Base-by-base conservation (phyloP, 306 rosid genomes). In the Neltuma alba region DNA sequence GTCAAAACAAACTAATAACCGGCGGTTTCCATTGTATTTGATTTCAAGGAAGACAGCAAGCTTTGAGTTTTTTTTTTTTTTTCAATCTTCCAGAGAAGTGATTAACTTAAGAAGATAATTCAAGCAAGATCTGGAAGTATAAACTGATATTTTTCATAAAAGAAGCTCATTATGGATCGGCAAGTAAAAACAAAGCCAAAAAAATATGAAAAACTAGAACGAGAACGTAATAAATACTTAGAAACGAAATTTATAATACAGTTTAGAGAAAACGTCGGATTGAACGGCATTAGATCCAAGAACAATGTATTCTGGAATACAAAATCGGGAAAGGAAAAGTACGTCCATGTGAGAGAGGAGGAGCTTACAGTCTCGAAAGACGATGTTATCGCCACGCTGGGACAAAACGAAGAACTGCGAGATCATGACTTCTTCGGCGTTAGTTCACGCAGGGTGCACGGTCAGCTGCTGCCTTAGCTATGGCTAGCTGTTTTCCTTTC, bases 361-460 rank as follows among this genome's bases (percentile, higher is more conserved):
- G 36, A 23, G 54, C 38, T 37, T 23, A 74, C 78, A 74, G 27
- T 74, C 78, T 37, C 78, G 78, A 45, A 74, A 74, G 34, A 74
- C 78, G 78, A 74, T 74, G 78, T 55, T 74, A 74, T 74, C 78
- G 6, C 78, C 78, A 38, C 78, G 78, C 78, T 74, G 78, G 8
- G 78, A 74, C 37, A 74, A 34, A 27, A 74, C 78, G 68, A 74
- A 74, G 78, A 74, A 74, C 78, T 74, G 78, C 36, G 78, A 74
- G 78, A 74, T 74, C 78, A 74, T 74, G 52, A 25, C 21, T 74
- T 41, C 38, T 74, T 18, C 54, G 67, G 34, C 36, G 64, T 50
- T 42, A 38, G 11, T 28, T 21, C 13, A 27, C 34, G 38, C 40
- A 25, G 75, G 23, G 28, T 5, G 60, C 15, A 16, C 40, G 40